These are phyloP conservation scores for Punica granatum DNA, from an alignment of 345 rosid species.

Conservation along the genomic window DNA sequence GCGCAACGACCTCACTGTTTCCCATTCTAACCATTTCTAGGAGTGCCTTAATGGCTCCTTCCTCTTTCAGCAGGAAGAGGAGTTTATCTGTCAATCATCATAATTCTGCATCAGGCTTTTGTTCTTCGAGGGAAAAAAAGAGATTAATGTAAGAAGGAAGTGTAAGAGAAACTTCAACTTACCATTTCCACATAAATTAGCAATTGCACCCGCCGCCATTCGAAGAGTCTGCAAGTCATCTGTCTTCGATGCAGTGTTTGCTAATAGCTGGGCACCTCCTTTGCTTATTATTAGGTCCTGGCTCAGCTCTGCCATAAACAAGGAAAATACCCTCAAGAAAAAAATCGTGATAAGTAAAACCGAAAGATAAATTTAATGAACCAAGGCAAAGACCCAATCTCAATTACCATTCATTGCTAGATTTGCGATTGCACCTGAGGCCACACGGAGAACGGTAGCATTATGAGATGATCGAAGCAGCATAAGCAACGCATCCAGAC, in stretches of 20 bases:
- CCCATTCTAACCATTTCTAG: constrained; percentile 56
- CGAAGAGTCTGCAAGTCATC: constrained; percentile 83
- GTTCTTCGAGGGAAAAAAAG: neutral
- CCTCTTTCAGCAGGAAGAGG: constrained; percentile 64
- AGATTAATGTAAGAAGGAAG: neutral
- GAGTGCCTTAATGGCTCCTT: constrained; percentile 76
- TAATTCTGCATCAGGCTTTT: neutral
- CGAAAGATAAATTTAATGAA: neutral
- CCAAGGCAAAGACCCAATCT: neutral
- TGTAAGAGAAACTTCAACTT: constrained; percentile 11
- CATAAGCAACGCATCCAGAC: constrained; percentile 74
- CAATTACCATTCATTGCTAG: constrained; percentile 87
- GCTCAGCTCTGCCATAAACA: constrained; percentile 49
- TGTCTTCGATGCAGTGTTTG: constrained; percentile 61
- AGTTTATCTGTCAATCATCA: constrained; percentile 46
- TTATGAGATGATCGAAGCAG: constrained; percentile 61
- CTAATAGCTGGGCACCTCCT: constrained; percentile 76
- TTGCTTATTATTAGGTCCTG: constrained; percentile 80
- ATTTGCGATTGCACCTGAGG: constrained; percentile 95
- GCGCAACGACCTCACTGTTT: constrained; percentile 65
- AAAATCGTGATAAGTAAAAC: neutral
- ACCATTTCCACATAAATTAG: constrained; percentile 95
- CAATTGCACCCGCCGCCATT: constrained; percentile 97
- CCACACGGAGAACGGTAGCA: constrained; percentile 81
- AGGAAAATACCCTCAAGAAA: neutral